Percentiles rank a stretch among this genome's conserved stretches.
phyloP scores from a whole-genome alignment of 208 protist genomes.

The Spongospora subterranea region DNA sequence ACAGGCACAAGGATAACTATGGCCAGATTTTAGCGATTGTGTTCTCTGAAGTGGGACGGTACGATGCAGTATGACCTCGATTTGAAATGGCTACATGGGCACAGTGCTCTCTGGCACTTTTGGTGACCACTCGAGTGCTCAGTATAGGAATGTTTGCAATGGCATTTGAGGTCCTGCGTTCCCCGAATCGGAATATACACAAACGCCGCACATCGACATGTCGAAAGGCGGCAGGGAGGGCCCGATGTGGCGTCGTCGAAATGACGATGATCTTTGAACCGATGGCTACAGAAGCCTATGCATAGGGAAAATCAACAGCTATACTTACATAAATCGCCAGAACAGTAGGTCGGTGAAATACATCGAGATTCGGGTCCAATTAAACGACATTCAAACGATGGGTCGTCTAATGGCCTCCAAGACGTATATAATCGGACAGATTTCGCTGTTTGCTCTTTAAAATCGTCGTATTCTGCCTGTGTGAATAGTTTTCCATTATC shows the following conservation, averaged over 20 bases:
- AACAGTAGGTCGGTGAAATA: neutral
- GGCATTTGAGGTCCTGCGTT: constrained; percentile 45
- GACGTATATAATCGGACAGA: neutral
- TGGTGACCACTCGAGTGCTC: neutral
- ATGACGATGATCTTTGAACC: neutral
- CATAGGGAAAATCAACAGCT: neutral
- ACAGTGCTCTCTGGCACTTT: neutral
- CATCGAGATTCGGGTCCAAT: constrained; percentile 40
- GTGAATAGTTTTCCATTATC: constrained; percentile 35
- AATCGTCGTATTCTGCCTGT: neutral
- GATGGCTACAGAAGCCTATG: constrained; percentile 43
- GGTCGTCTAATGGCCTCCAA: neutral
- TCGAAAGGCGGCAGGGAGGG: neutral
- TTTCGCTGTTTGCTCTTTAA: neutral
- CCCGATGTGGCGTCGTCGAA: neutral
- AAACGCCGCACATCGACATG: neutral
- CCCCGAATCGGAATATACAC: constrained; percentile 21
- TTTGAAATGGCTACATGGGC: neutral
- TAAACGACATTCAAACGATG: neutral
- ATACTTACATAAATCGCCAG: neutral
- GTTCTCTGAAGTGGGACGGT: neutral
- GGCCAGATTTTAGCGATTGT: neutral
- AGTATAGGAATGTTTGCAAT: constrained; percentile 41
- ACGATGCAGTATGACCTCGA: neutral
- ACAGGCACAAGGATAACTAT: neutral